These are phyloP conservation scores for Diaporthe eres DNA, from an alignment of 2,329 filamentous ascomycete species.

Conservation along the genomic window DNA sequence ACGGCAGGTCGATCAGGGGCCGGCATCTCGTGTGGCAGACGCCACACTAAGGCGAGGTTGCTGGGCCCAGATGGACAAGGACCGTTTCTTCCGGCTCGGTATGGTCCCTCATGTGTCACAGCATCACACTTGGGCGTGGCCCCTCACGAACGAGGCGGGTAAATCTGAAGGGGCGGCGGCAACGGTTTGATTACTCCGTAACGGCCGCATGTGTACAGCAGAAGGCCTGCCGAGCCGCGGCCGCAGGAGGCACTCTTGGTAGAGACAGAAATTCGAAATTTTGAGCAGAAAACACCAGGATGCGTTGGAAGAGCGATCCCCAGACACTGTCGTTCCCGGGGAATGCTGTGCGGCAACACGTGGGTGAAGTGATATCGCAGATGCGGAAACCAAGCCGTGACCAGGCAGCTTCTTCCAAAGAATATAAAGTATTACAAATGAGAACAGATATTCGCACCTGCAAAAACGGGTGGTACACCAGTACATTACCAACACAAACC, in stretches of 20 bases:
- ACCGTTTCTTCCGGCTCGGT: not conserved
- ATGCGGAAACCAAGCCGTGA: not conserved
- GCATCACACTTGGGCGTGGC: not conserved
- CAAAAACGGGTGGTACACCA: too few relatives aligned
- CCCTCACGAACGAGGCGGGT: not conserved
- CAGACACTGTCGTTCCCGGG: not conserved
- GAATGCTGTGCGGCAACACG: not conserved
- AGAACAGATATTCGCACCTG: not conserved
- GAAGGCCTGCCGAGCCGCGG: not conserved
- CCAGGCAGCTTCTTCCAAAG: not conserved
- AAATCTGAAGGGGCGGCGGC: slow-evolving; percentile 2
- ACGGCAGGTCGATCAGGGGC: slow-evolving; percentile 30
- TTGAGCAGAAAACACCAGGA: not conserved
- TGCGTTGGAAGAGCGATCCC: not conserved
- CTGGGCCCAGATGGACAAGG: not conserved
- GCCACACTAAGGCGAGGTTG: not conserved
- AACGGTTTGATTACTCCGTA: not conserved
- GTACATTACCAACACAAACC: too few relatives aligned
- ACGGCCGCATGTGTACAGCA: not conserved
- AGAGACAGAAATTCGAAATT: not conserved
- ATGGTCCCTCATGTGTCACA: not conserved
- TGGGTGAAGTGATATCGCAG: not conserved
- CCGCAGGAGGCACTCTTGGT: not conserved
- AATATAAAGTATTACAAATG: not conserved
- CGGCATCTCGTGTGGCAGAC: slow-evolving; percentile 30